These are phyloP conservation scores for Musa schizocarpa DNA, from an alignment of 176 grass and related monocot genomes.

Conservation along the genomic window DNA sequence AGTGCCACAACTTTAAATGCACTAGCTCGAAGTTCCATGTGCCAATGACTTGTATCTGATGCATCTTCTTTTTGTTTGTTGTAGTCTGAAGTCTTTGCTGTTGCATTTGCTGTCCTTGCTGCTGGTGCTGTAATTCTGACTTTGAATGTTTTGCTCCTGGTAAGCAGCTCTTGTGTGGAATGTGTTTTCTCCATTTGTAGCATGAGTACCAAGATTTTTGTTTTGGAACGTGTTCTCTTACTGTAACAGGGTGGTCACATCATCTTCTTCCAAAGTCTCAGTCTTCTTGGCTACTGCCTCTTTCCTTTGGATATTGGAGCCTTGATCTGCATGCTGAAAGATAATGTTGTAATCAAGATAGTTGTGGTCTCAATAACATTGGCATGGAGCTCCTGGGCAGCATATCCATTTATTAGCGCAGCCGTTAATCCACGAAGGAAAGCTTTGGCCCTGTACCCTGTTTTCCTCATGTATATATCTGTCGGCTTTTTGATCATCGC, in stretches of 20 bases:
- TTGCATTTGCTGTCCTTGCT: conserved; percentile 94
- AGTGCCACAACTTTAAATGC: background rate
- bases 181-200: background rate
- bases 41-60: background rate
- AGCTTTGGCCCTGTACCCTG: conserved; percentile 82
- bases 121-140: conserved; percentile 96
- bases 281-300: conserved; percentile 91
- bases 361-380: conserved; percentile 70
- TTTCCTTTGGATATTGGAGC: conserved; percentile 89
- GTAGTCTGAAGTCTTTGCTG: conserved; percentile 98
- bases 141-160: conserved; percentile 93
- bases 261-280: conserved; percentile 98
- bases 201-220: background rate
- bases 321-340: conserved; percentile 78
- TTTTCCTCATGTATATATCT: conserved; percentile 98
- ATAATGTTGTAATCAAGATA: conserved; percentile 83
- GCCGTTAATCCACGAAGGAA: conserved; percentile 95
- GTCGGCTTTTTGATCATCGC: conserved; percentile 96
- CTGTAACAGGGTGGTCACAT: conserved; percentile 80
- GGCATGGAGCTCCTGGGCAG: conserved; percentile 98
- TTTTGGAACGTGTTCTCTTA: background rate
- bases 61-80: conserved; percentile 20
- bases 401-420: conserved; percentile 97
- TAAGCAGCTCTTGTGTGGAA: conserved; percentile 25
- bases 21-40: background rate